Conservation (phyloP, 768 basidiomycete species). For the Tylopilus subfusipes region DNA sequence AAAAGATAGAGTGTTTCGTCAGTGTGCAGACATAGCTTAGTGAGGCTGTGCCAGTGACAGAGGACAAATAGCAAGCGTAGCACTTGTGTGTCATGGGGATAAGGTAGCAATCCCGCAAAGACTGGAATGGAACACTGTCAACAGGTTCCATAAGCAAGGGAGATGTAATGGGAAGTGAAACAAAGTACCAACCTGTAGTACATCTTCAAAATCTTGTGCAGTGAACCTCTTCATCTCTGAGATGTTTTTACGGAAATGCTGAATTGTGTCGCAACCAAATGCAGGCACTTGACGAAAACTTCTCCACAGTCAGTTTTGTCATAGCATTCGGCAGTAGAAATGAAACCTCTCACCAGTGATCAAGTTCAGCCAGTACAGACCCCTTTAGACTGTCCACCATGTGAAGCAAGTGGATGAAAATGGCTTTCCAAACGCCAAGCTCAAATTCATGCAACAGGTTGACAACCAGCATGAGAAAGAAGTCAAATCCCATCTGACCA, state of each 20-base stretch:
- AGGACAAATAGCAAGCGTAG: too few species aligned
- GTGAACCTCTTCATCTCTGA: background rate
- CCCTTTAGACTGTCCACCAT: background rate
- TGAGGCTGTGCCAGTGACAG: too few species aligned
- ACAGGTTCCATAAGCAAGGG: too few species aligned
- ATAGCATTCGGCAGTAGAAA: too few species aligned
- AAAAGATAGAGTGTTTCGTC: too few species aligned
- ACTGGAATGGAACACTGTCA: too few species aligned
- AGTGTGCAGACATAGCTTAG: too few species aligned
- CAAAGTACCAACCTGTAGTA: background rate
- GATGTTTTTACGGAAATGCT: background rate
- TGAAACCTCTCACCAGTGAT: background rate
- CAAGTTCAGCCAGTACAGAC: background rate
- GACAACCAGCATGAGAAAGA: background rate
- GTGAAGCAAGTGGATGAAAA: background rate
- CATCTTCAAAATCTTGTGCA: background rate
- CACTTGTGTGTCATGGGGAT: too few species aligned
- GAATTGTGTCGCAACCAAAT: background rate
- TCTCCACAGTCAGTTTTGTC: background rate
- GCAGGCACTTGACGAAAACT: background rate
- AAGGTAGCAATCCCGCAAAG: too few species aligned
- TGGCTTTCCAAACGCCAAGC: background rate
- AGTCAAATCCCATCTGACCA: background rate
- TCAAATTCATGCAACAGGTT: too few species aligned
- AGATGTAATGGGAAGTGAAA: too few species aligned